These are phyloP conservation scores for Cystobasidium sp. DNA, from an alignment of 1,284 basidiomycete genomes.

Conservation along the genomic window DNA sequence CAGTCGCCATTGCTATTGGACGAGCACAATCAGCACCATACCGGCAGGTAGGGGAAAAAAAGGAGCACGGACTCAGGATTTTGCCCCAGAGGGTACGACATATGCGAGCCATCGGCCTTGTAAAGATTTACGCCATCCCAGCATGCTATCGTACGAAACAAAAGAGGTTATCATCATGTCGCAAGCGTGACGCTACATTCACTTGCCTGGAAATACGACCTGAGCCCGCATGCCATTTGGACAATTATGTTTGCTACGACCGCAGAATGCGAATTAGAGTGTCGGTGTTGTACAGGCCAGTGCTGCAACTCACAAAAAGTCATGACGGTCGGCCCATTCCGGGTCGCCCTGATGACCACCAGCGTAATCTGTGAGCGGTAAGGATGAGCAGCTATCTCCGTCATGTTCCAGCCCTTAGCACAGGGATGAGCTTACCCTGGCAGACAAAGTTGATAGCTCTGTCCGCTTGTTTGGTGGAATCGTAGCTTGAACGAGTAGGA, in stretches of 20 bases:
- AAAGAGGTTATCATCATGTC: not conserved
- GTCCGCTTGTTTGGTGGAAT: constrained; percentile 44
- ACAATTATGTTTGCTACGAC: constrained; percentile 18
- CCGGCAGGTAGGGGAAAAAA: not conserved
- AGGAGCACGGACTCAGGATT: too few relatives aligned
- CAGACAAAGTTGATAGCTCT: constrained; percentile 39
- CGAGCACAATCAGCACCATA: not conserved
- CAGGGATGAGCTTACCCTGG: not conserved
- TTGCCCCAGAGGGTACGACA: constrained; percentile 27
- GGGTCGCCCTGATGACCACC: constrained; percentile 26
- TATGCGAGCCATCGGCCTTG: constrained; percentile 38
- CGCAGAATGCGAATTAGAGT: not conserved
- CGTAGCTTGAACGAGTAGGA: constrained; percentile 41
- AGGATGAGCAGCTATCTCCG: not conserved
- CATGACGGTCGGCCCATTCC: constrained; percentile 23
- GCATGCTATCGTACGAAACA: not conserved
- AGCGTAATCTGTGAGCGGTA: constrained; percentile 4
- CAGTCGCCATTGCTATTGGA: constrained; percentile 29
- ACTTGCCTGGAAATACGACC: constrained; percentile 33
- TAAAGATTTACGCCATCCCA: constrained; percentile 38
- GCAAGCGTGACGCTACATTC: not conserved
- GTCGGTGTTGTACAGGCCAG: not conserved
- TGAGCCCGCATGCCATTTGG: constrained; percentile 34
- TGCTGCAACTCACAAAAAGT: constrained; percentile 22
- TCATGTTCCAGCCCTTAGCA: not conserved